These are phyloP conservation scores for Debaryomyces subglobosus DNA, from an alignment of 1,139 yeast genomes.

Conservation along the genomic window DNA sequence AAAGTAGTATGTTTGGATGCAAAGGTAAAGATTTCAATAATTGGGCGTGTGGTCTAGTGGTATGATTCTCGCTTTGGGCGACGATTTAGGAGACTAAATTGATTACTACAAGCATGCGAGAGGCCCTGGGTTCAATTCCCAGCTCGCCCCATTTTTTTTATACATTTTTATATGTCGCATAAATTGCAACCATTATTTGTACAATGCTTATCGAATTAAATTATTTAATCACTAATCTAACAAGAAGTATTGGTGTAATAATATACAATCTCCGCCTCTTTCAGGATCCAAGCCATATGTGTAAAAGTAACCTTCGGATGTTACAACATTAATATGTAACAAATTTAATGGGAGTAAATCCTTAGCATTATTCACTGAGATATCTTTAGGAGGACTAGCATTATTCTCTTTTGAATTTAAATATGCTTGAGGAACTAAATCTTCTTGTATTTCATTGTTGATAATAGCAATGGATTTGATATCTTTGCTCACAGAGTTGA, in stretches of 20 bases:
- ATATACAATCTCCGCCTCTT: slow-evolving; percentile 90
- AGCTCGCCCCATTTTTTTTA: slow-evolving; percentile 20
- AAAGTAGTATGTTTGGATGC: background rate
- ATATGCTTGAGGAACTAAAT: slow-evolving; percentile 40
- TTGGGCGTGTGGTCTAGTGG: slow-evolving; percentile 25
- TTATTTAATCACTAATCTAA: slow-evolving; percentile 22
- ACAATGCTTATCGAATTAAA: background rate
- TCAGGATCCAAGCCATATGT: slow-evolving; percentile 87
- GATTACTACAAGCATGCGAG: slow-evolving; percentile 19
- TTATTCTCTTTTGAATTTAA: slow-evolving; percentile 22
- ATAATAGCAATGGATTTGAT: slow-evolving; percentile 66
- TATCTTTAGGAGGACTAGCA: slow-evolving; percentile 14
- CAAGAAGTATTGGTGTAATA: slow-evolving; percentile 68
- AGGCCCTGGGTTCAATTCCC: slow-evolving; percentile 24
- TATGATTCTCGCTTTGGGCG: slow-evolving; percentile 23
- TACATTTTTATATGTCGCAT: slow-evolving; percentile 14
- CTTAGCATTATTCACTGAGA: slow-evolving; percentile 21
- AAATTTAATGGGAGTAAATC: slow-evolving; percentile 50
- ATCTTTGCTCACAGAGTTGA: slow-evolving; percentile 66
- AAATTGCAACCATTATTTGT: background rate
- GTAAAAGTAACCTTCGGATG: slow-evolving; percentile 85
- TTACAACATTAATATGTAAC: slow-evolving; percentile 75
- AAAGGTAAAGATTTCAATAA: too few relatives aligned
- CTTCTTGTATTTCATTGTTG: slow-evolving; percentile 46
- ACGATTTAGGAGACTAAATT: slow-evolving; percentile 12